phyloP scores from a whole-genome alignment of 192 early-diverging fungal genomes.

The Gonapodya prolifera region DNA sequence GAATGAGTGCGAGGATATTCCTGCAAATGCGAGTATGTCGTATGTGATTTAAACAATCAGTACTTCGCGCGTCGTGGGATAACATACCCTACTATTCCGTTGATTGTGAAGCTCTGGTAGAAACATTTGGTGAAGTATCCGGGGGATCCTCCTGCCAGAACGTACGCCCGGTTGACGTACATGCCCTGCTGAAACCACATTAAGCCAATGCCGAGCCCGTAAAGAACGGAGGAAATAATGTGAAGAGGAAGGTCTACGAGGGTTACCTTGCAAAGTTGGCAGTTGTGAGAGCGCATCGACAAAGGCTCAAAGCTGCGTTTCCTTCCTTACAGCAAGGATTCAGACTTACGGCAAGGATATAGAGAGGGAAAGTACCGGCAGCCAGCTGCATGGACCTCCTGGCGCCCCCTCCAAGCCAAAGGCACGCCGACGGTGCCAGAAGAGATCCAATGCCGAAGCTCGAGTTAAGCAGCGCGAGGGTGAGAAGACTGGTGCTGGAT shows the following conservation, averaged over 20 bases:
- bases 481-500: background rate
- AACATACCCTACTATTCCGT: background rate
- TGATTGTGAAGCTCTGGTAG: background rate
- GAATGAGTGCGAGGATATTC: background rate
- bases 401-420: background rate
- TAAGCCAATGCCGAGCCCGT: background rate
- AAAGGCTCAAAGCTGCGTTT: background rate
- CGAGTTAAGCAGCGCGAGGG: background rate
- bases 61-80: background rate
- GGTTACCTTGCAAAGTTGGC: background rate
- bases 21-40: background rate
- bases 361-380: background rate
- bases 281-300: too few species aligned
- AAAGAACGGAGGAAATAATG: background rate
- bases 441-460: background rate
- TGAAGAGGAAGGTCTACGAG: background rate
- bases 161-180: background rate
- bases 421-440: background rate
- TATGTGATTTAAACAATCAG: too few species aligned
- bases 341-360: background rate
- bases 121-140: background rate
- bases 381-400: background rate
- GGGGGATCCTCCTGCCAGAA: background rate
- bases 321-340: too few species aligned
- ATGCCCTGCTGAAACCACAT: background rate